phyloP scores from a whole-genome alignment of 208 protist genomes.

The Acanthamoeba healyi region DNA sequence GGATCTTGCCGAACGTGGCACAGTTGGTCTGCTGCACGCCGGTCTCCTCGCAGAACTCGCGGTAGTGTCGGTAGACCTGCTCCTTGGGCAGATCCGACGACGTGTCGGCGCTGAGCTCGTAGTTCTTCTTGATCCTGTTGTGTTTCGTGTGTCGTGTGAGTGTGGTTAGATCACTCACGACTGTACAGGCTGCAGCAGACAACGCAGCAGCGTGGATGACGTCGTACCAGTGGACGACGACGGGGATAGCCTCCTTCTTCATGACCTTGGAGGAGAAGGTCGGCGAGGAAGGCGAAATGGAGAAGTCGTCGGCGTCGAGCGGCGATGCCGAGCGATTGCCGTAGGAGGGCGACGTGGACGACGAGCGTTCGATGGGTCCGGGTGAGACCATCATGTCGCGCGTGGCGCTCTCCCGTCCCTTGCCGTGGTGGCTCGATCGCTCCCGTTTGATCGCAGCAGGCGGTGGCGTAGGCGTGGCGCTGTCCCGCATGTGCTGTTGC shows the following conservation, averaged over 20 bases:
- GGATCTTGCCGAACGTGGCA: slow-evolving; percentile 81
- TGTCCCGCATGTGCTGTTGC: too few species aligned
- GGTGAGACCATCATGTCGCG: not conserved
- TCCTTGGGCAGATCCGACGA: slow-evolving; percentile 40
- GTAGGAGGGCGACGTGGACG: not conserved
- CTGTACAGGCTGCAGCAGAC: too few species aligned
- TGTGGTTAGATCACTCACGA: too few species aligned
- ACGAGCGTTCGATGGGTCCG: not conserved
- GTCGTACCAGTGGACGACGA: slow-evolving; percentile 31
- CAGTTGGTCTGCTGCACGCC: slow-evolving; percentile 74
- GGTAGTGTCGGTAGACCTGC: slow-evolving; percentile 54
- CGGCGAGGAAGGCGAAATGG: not conserved
- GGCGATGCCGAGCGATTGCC: not conserved
- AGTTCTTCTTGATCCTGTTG: slow-evolving; percentile 60
- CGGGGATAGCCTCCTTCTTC: slow-evolving; percentile 56
- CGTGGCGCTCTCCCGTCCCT: slow-evolving; percentile 14
- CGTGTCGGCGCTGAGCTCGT: not conserved
- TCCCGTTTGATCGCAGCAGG: not conserved
- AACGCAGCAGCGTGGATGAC: too few species aligned
- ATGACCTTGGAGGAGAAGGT: slow-evolving; percentile 11
- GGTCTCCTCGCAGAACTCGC: slow-evolving; percentile 34
- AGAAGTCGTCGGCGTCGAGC: not conserved
- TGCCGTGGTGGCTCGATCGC: not conserved
- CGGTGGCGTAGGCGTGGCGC: not conserved
- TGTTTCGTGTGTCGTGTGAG: too few species aligned